Percentiles rank a stretch among this genome's conserved stretches.
Conservation (phyloP, 2,329 filamentous ascomycete genomes). For the Epichloe uncinata region DNA sequence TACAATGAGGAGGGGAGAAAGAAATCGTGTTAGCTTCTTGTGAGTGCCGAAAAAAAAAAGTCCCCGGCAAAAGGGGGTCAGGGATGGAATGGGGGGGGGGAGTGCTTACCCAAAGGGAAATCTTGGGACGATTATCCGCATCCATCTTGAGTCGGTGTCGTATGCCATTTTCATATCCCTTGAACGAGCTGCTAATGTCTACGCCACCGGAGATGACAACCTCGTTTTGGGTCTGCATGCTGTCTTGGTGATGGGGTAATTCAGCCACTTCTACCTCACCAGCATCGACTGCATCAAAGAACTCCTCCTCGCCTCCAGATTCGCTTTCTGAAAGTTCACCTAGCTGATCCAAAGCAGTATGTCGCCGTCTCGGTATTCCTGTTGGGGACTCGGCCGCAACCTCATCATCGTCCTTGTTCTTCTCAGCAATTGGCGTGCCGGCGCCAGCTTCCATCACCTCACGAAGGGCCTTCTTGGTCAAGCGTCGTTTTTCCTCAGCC, state of each 20-base stretch:
- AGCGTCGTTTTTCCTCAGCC: slow-evolving; percentile 77
- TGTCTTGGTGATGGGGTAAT: slow-evolving; percentile 40
- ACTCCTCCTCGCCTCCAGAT: slow-evolving; percentile 77
- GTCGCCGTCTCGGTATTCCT: slow-evolving; percentile 37
- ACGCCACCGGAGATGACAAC: slow-evolving; percentile 28
- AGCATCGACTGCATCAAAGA: slow-evolving; percentile 92
- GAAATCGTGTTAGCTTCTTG: neutral
- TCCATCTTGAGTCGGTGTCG: slow-evolving; percentile 75
- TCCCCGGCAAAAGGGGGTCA: no score
- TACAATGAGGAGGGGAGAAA: slow-evolving; percentile 21
- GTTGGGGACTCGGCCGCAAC: slow-evolving; percentile 24
- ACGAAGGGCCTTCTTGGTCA: slow-evolving; percentile 77
- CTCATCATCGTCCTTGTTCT: slow-evolving; percentile 19
- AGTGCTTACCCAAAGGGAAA: slow-evolving; percentile 78
- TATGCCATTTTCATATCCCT: slow-evolving; percentile 82
- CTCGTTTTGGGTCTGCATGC: slow-evolving; percentile 25
- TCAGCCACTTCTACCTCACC: slow-evolving; percentile 75
- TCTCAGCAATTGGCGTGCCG: slow-evolving; percentile 17
- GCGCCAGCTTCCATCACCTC: slow-evolving; percentile 57
- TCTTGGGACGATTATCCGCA: slow-evolving; percentile 81
- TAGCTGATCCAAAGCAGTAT: slow-evolving; percentile 56
- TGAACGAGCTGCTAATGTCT: slow-evolving; percentile 67
- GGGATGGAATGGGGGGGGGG: no score
- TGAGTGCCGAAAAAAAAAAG: no score
- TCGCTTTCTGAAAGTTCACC: slow-evolving; percentile 68